Evolutionary conservation across 2,329 filamentous ascomycete species (phyloP).

Genomic region (Penicillium sp.): DNA sequence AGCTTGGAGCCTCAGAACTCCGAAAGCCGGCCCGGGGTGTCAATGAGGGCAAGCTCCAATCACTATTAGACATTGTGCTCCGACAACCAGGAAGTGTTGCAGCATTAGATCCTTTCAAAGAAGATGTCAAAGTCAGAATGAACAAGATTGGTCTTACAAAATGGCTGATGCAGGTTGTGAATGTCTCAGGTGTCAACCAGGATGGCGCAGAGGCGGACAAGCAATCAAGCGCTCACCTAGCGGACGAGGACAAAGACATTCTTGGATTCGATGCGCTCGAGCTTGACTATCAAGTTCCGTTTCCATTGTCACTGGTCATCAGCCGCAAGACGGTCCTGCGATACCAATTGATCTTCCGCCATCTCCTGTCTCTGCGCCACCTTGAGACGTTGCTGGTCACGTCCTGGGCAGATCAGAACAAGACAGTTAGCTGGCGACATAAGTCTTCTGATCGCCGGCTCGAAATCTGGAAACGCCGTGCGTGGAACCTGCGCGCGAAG

Average conservation of each 20-base stretch:
- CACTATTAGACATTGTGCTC: conserved; percentile 89
- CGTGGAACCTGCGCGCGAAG: conserved; percentile 85
- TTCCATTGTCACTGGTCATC: conserved; percentile 92
- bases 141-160: conserved; percentile 92
- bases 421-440: conserved; percentile 78
- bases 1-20: conserved; percentile 84
- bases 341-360: conserved; percentile 94
- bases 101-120: conserved; percentile 93
- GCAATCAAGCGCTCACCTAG: conserved; percentile 65
- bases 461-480: conserved; percentile 88
- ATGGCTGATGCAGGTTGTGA: conserved; percentile 93
- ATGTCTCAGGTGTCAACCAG: conserved; percentile 92
- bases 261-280: conserved; percentile 89
- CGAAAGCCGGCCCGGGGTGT: conserved; percentile 85
- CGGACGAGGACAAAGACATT: conserved; percentile 78
- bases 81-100: conserved; percentile 96
- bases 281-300: conserved; percentile 91
- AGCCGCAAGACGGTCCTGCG: conserved; percentile 95
- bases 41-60: conserved; percentile 92
- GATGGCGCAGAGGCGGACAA: conserved; percentile 68
- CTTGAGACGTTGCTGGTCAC: conserved; percentile 83
- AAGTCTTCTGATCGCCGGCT: conserved; percentile 71
- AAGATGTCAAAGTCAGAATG: conserved; percentile 97
- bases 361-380: conserved; percentile 84
- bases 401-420: conserved; percentile 88